Evolutionary conservation across 208 protist species (phyloP), one percentile per base, ranked within the genome.

Genomic region (Crithidia thermophila): DNA sequence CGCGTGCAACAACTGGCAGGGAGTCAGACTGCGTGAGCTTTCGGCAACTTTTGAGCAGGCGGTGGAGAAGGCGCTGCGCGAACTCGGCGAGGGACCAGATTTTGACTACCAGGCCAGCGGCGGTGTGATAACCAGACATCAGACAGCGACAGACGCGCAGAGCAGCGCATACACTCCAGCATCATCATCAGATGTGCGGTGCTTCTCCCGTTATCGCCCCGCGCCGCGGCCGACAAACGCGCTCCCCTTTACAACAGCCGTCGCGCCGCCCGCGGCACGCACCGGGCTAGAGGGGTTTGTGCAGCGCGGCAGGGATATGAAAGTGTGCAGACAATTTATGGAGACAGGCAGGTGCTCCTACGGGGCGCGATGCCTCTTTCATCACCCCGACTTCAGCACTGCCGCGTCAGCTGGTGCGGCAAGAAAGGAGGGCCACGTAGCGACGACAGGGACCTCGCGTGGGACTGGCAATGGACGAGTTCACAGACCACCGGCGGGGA

Each of bases 291-390:
- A 53, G 37, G 5, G 27, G 0, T 56, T 61, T 21, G 67, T 74
- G 16, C 67, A 62, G 13, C 67, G 67, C 14, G 49, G 67, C n/a
- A 61, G 45, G 33, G 18, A 18, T 0, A 13, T 33, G 30, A 95
- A 90, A 62, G 60, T 95, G 61, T 95, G 90, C 64, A 82, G 78
- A 25, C 78, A 90, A 46, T 95, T 88, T 55, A 20, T 68, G 36
- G 39, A 61, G 47, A 82, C 25, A 14, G 90, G 90, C 10, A 57
- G 40, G 36, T 95, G 90, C 77, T 71, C 60, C 25, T 94, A 85
- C 62, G 90, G 90, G 10, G 78, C 85, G 13, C 82, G 87, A 11
- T 95, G 90, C 58, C 78, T 93, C 28, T 95, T 84, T 57, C 85
- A 91, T 52, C 90, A 95, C 75, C 36, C 51, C 13, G 42, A 2